Evolutionary conservation across 768 basidiomycete species (phyloP), one percentile per base, ranked within the genome.

Genomic region (Pleurotus eryngii): DNA sequence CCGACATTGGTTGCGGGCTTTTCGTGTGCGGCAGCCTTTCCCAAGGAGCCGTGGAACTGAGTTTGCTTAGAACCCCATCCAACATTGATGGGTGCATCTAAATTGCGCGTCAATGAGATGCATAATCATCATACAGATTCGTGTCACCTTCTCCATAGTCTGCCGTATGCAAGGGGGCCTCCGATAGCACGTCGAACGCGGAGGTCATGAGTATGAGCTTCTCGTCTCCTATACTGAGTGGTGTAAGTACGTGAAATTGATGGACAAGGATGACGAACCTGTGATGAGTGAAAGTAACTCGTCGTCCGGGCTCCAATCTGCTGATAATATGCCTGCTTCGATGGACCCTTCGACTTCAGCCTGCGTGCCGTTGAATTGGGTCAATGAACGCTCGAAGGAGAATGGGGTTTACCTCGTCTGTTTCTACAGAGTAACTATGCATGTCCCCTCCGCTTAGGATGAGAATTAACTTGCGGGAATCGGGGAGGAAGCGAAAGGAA

Each of bases 61-160:
- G 97, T 98, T 68, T 90, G 81, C 66, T 95, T 96, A 1, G 91
- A 90, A 40, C 97, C 97, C 97, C 97, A 99, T 14, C 97, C 97
- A 58, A 98, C 93, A 64, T 95, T 92, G 65, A 98, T 93, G 2
- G 91, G 92, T 22, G 87, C 83, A 68, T 94, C 94, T 93, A 63
- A 4, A 61, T 27, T 46, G 24, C 24, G 24, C 5, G 24, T 46
- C 64, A 39, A 68, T 38, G 9, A 26, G 15, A 51, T 11, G 4
- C 12, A 30, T 49, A 0, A 24, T 46, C 30, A 35, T 59, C 46
- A 24, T 17, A 5, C 38, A 20, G 1, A 46, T 40, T 12, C 14
- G 17, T 46, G 63, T 14, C 59, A 87, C 92, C 92, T 81, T 95
- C 88, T 39, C 96, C 97, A 63, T 95, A 95, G 43, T 92, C 90